Conservation (phyloP, 2,329 filamentous ascomycete species). For the Hypoxylon sp. region DNA sequence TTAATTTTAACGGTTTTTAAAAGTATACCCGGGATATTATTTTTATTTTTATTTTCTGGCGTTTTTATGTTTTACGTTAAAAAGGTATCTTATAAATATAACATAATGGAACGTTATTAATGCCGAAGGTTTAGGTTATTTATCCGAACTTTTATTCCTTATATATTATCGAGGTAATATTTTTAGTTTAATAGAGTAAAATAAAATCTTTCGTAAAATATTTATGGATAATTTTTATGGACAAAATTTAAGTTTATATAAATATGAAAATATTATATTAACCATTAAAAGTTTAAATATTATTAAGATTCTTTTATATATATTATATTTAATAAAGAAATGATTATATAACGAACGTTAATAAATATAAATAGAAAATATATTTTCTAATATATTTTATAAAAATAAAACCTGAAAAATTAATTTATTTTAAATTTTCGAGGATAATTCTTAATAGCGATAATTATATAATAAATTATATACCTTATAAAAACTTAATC, state of each 20-base stretch:
- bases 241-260: background rate
- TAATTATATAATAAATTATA: too few species aligned
- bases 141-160: constrained; percentile 1
- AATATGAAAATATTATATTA: constrained; percentile 12
- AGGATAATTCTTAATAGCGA: too few species aligned
- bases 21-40: too few species aligned
- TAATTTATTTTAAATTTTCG: too few species aligned
- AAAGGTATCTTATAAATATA: background rate
- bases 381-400: too few species aligned
- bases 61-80: background rate
- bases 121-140: background rate
- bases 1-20: background rate
- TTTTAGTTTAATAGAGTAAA: background rate
- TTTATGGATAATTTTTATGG: background rate
- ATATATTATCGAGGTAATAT: background rate
- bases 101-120: background rate
- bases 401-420: too few species aligned
- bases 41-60: constrained; percentile 6
- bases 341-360: background rate
- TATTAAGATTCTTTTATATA: background rate
- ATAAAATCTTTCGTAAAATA: background rate
- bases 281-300: background rate
- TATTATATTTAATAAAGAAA: background rate
- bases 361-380: background rate
- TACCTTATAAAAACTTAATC: too few species aligned